Base-by-base conservation (phyloP, 192 early-diverging fungal genomes). In the Dimargaris verticillata region DNA sequence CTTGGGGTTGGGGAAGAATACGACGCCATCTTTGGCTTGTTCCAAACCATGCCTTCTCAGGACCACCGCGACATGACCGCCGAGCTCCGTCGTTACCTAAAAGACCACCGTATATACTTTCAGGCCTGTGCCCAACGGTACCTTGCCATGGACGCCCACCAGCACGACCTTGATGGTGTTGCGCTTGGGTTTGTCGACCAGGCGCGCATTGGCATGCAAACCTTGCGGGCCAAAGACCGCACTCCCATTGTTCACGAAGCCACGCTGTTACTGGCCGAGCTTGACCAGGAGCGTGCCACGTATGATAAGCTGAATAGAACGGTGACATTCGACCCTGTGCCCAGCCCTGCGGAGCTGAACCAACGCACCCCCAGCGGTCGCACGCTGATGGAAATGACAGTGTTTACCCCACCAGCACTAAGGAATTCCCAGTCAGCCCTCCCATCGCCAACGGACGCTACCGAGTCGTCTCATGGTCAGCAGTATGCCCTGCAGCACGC, bases 1-100 rank as follows among this genome's bases (percentile, higher is more conserved):
- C n/a, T 59, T 5, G 57, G 57, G 11, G 57, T 59, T 12, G 57
- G 15, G 43, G 57, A 59, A 59, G 41, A 59, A 22, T 59, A 59
- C 57, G 57, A 59, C 43, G 13, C 22, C 13, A 25, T 25, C n/a
- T 43, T 59, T 22, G 38, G 57, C 0, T n/a, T 59, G 57, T 43
- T 59, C 57, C 57, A 59, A n/a, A 33, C 57, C 57, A 28, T 42
- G n/a, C 10, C n/a, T n/a, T 18, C 51, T 25, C 26, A 43, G 13
- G 43, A 41, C 14, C 20, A 42, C 20, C 24, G n/a, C 5, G 57
- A 44, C 15, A 59, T 59, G 57, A 59, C 57, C 14, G 42, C 57
- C 7, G 57, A 59, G 12, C 42, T 59, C 20, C 57, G 41, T 0
- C 29, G 28, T 20, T 59, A 59, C 42, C 24, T 59, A 28, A 41